A percentile compares a stretch with the other conserved stretches of the same genome.
phyloP scores from a whole-genome alignment of 1,139 yeast species.

The Hyphopichia pseudoburtonii region DNA sequence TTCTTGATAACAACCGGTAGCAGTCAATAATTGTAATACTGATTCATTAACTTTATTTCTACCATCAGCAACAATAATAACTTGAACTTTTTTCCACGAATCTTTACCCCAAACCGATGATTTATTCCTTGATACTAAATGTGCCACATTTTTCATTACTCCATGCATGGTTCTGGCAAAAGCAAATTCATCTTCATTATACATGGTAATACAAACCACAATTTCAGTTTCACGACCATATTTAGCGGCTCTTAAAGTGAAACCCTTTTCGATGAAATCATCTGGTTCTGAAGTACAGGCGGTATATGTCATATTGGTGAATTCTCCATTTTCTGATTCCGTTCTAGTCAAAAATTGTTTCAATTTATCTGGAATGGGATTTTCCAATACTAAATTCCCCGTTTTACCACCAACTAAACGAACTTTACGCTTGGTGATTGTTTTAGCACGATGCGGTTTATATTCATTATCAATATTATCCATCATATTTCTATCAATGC shows the following conservation, averaged over 20 bases:
- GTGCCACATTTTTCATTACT: constrained; percentile 88
- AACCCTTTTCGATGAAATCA: constrained; percentile 75
- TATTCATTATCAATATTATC: constrained; percentile 40
- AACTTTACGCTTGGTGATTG: constrained; percentile 50
- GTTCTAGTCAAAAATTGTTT: constrained; percentile 75
- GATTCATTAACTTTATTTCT: constrained; percentile 82
- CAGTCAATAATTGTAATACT: constrained; percentile 81
- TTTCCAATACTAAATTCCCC: constrained; percentile 84
- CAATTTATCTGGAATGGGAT: constrained; percentile 88
- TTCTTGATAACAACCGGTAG: constrained; percentile 94
- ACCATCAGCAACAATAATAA: constrained; percentile 88
- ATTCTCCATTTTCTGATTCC: constrained; percentile 79
- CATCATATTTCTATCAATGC: constrained; percentile 49
- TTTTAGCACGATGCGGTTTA: constrained; percentile 38
- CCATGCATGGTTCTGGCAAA: constrained; percentile 92
- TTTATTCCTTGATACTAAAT: constrained; percentile 74
- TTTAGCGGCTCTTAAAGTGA: constrained; percentile 79
- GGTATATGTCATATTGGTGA: constrained; percentile 90
- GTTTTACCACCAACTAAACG: constrained; percentile 58
- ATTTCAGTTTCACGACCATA: constrained; percentile 87
- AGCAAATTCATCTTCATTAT: constrained; percentile 86
- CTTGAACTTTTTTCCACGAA: constrained; percentile 95
- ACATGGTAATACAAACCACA: constrained; percentile 90
- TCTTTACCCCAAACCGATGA: constrained; percentile 92
- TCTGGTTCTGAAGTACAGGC: constrained; percentile 93